Conservation (phyloP, 192 early-diverging fungal genomes). For the Pilaira anomala region DNA sequence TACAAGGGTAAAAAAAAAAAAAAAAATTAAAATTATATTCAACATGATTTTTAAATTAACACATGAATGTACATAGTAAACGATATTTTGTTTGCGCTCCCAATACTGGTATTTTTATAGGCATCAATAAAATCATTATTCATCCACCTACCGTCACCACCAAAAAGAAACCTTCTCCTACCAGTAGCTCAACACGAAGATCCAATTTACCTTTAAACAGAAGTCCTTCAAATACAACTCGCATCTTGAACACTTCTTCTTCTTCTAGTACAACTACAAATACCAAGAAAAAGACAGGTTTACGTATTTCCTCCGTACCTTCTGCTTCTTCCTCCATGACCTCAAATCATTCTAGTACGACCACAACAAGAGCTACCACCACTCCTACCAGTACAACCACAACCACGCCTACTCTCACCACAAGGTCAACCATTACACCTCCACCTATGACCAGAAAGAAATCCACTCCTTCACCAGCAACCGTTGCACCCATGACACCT, state of each 20-base stretch:
- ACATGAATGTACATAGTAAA: not conserved
- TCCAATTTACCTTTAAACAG: slow-evolving; percentile 4
- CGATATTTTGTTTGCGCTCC: slow-evolving; percentile 27
- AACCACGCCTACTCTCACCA: not conserved
- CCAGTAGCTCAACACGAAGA: not conserved
- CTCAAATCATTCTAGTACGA: not conserved
- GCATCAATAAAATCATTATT: slow-evolving; percentile 18
- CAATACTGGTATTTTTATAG: slow-evolving; percentile 29
- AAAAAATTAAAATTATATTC: not conserved
- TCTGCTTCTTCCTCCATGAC: not conserved
- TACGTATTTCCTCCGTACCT: not conserved
- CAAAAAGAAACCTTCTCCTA: not conserved
- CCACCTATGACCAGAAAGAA: not conserved
- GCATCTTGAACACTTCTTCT: not conserved
- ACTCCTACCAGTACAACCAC: not conserved
- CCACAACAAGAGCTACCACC: not conserved
- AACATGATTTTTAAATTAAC: slow-evolving; percentile 8
- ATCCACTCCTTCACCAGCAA: not conserved
- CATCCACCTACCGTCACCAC: not conserved
- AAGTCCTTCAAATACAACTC: not conserved
- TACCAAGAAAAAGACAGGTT: not conserved
- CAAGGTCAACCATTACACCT: not conserved
- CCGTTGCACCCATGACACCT: not conserved
- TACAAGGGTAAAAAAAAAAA: slow-evolving; percentile 49
- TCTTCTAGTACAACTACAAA: not conserved